Base-by-base conservation (phyloP, 805 yeast genomes). In the Pichia rugopelliculosa region DNA sequence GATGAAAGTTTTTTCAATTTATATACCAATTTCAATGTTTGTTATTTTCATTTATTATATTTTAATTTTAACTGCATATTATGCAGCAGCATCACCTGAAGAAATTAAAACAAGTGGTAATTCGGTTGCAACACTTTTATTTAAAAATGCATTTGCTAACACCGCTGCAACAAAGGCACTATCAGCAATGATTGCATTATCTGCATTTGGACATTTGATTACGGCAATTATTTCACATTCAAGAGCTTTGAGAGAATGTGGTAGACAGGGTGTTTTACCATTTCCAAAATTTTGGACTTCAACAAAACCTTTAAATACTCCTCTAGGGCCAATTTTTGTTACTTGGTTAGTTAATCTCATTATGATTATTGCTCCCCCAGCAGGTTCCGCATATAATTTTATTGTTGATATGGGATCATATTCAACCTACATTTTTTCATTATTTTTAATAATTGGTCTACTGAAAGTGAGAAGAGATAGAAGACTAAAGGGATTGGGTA, bases 301-400 rank as follows among this genome's bases (percentile, higher is more conserved):
- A 43, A 78, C 80, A 39, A 79, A 66, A 59, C 95, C 95, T 5
- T 83, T 84, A 65, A 76, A 75, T 55, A 72, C 93, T 3, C 95
- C 95, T 39, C 65, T 78, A 53, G 76, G 80, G 39, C 95, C 91
- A 44, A 69, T 87, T 45, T 71, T 81, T 56, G 84, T 84, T 63
- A 95, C 87, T 61, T 86, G 87, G 78, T 64, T 82, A 41, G 82
- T 86, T 17, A 84, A 90, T 68, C 66, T 83, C 37, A 71, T 87
- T 45, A 80, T 88, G 42, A 78, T 87, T 51, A 59, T 85, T 41
- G 93, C 91, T 4, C 87, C 87, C 38, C 91, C 93, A 18, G 86
- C 90, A 23, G 95, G 93, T 48, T 95, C 86, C 60, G 95, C 95
- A 42, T 87, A 85, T 69, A 83, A 84, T 64, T 84, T 87, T 62